A percentile compares a stretch with the other conserved stretches of the same genome.
Evolutionary conservation across 805 yeast genomes (phyloP).

Genomic region (Schwanniomyces pseudopolymorphus): DNA sequence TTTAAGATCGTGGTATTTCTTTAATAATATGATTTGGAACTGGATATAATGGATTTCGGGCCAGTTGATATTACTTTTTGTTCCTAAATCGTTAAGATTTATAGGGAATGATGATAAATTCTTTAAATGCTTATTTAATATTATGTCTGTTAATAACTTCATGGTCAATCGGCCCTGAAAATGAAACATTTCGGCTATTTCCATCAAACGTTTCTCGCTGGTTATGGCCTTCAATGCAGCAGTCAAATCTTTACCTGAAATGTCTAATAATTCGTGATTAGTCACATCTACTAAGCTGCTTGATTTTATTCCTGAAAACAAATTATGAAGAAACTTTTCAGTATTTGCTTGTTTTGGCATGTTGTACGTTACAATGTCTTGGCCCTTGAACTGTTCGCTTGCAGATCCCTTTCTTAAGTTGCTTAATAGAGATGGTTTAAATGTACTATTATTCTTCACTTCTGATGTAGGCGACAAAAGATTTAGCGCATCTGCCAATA

Average conservation of each 20-base stretch:
- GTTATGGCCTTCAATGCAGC: slow-evolving; percentile 16
- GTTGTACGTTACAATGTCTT: slow-evolving; percentile 6
- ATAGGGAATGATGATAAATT: slow-evolving; percentile 20
- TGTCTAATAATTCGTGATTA: slow-evolving; percentile 13
- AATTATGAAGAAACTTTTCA: slow-evolving; percentile 14
- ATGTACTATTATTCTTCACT: slow-evolving; percentile 10
- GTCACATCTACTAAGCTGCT: slow-evolving; percentile 3
- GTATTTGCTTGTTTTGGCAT: slow-evolving; percentile 1
- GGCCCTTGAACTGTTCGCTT: slow-evolving; percentile 23
- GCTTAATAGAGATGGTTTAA: slow-evolving; percentile 33
- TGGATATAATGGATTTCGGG: slow-evolving; percentile 20
- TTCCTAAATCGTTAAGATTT: slow-evolving; percentile 5
- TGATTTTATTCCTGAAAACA: slow-evolving; percentile 25
- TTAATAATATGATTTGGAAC: slow-evolving; percentile 30
- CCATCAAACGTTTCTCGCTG: slow-evolving; percentile 18
- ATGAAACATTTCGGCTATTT: slow-evolving; percentile 22
- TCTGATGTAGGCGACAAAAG: slow-evolving; percentile 24
- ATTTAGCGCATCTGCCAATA: slow-evolving; percentile 38
- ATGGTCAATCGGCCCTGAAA: slow-evolving; percentile 25
- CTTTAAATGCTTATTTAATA: slow-evolving; percentile 25
- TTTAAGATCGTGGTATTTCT: slow-evolving; percentile 35
- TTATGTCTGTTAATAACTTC: slow-evolving; percentile 22
- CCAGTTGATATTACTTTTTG: slow-evolving; percentile 16
- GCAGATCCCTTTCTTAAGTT: slow-evolving; percentile 34
- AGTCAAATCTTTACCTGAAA: slow-evolving; percentile 16